A percentile compares a stretch with the other conserved stretches of the same genome.
These are phyloP conservation scores for Protea cynaroides DNA, from an alignment of 164 flowering plant species.

Conservation along the genomic window DNA sequence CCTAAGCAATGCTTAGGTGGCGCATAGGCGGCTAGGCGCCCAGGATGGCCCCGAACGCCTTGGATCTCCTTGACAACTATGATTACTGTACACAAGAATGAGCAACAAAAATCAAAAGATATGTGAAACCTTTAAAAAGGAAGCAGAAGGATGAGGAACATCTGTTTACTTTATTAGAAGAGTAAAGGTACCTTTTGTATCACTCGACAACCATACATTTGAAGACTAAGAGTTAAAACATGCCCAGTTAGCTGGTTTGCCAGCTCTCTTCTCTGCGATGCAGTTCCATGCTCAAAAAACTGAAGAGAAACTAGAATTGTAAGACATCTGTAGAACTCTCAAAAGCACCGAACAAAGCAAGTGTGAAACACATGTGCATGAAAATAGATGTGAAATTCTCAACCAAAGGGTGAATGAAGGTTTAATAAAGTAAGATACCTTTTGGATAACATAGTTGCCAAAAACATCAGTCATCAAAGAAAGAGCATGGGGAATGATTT, in stretches of 20 bases:
- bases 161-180: too few relatives aligned
- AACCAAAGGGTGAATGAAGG: background rate
- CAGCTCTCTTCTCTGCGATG: conserved; percentile 66
- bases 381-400: background rate
- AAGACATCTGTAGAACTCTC: background rate
- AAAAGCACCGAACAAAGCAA: background rate
- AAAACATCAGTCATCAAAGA: conserved; percentile 89
- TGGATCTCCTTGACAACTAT: too few relatives aligned
- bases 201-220: conserved; percentile 91
- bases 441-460: conserved; percentile 94
- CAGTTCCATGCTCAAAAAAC: conserved; percentile 91
- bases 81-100: too few relatives aligned
- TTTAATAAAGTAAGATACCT: conserved; percentile 38
- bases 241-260: conserved; percentile 65
- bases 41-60: too few relatives aligned
- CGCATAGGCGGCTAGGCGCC: too few relatives aligned
- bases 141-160: too few relatives aligned
- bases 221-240: conserved; percentile 75
- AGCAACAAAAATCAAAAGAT: too few relatives aligned
- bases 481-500: conserved; percentile 76
- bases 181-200: conserved; percentile 64
- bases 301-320: conserved; percentile 19
- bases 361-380: background rate
- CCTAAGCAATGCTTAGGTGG: too few relatives aligned
- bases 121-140: too few relatives aligned